Base-by-base conservation (phyloP, 192 early-diverging fungal genomes). In the Pecoramyces ruminantium region DNA sequence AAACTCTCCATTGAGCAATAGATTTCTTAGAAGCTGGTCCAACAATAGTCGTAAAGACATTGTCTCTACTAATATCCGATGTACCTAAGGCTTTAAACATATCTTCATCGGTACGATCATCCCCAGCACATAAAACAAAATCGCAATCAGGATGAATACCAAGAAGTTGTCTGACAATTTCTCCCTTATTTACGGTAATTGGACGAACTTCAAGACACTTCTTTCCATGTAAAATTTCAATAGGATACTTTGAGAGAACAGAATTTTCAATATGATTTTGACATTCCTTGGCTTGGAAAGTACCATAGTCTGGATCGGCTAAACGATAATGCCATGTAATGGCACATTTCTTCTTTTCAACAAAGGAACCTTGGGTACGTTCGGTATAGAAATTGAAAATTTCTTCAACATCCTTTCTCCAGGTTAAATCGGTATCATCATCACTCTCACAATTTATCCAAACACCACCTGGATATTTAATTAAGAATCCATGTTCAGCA, bases 271-370 rank as follows among this genome's bases (percentile, higher is more conserved):
- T 84, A 84, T 98, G 96, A 85, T 96, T 97, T 86, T 95, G 93
- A 85, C 95, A 97, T 82, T 99, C 97, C 83, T 98, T 97, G 29
- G 96, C 94, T 87, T 99, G 98, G 90, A 98, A 99, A 40, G 88
- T 88, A 81, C 93, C 98, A 88, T 96, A 99, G 51, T 93, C 93
- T 3, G 96, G 98, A 82, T 99, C 98, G 2, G 96, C 30, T 34
- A 34, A 34, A 34, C 30, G 30, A 34, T 34, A 34, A 34, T 34
- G 30, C 30, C 30, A 34, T 39, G 97, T 97, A 27, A 99, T 88
- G 5, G 97, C 93, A 29, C 92, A 93, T 30, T 93, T 86, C 87
- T 99, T 99, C 86, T 94, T 92, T 67, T 67, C 51, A 9, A 67
- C 51, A 67, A 67, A 67, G 21, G 51, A 67, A 38, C 96, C 97